Conservation (phyloP, 148 eudicot genomes). For the Nyssa sinensis region DNA sequence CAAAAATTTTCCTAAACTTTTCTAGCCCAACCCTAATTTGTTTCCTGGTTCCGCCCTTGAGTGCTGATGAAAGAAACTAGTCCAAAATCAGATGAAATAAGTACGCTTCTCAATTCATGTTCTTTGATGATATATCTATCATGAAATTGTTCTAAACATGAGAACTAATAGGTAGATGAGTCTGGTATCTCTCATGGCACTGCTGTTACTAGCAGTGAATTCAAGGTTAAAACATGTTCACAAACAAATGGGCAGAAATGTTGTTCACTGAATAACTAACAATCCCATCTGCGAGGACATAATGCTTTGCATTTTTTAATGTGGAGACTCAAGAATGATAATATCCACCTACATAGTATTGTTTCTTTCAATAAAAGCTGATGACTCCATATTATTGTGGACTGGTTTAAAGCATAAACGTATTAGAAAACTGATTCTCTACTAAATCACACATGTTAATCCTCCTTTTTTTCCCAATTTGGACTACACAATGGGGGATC, state of each 20-base stretch:
- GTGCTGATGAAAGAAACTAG: background rate
- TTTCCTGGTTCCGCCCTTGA: no score
- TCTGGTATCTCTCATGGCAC: background rate
- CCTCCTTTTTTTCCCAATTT: no score
- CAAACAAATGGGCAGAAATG: background rate
- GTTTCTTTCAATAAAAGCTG: no score
- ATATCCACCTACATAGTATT: background rate
- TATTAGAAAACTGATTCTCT: no score
- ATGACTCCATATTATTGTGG: no score
- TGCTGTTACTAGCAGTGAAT: background rate
- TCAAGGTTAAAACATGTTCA: background rate
- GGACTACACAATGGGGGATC: no score
- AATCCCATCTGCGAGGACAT: background rate
- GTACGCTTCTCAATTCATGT: background rate
- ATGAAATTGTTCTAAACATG: background rate
- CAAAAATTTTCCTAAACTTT: no score
- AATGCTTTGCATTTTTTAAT: background rate
- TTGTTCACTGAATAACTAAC: background rate
- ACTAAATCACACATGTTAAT: no score
- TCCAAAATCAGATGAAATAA: background rate
- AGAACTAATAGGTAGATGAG: background rate
- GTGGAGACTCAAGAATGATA: background rate
- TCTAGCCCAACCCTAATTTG: no score
- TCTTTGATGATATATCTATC: background rate
- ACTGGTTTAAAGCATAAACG: no score